Percentiles rank a stretch among this genome's conserved stretches.
These are phyloP conservation scores for Clavariopsis aquatica DNA, from an alignment of 495 filamentous ascomycete species.

Conservation along the genomic window DNA sequence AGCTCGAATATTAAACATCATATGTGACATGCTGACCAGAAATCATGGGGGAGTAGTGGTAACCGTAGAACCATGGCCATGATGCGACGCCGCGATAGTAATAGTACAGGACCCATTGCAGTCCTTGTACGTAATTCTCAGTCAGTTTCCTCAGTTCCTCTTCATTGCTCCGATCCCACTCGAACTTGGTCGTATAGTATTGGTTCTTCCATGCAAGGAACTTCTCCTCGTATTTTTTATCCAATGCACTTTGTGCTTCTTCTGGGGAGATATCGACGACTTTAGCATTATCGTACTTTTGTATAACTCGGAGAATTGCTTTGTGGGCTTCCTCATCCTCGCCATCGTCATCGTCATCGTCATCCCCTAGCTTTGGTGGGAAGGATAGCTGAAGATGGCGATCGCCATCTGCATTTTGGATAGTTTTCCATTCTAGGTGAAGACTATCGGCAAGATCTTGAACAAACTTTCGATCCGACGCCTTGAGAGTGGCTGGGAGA, in stretches of 20 bases:
- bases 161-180: constrained; percentile 82
- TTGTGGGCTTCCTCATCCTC: constrained; percentile 84
- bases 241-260: constrained; percentile 72
- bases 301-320: constrained; percentile 80
- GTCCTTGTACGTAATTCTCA: constrained; percentile 95
- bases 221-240: constrained; percentile 80
- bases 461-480: constrained; percentile 87
- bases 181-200: constrained; percentile 88
- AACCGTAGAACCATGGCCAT: constrained; percentile 97
- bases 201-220: constrained; percentile 91
- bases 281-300: constrained; percentile 85
- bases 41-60: constrained; percentile 97
- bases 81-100: constrained; percentile 96
- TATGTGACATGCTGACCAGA: constrained; percentile 50
- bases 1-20: background rate
- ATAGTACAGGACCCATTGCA: constrained; percentile 98
- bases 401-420: constrained; percentile 74
- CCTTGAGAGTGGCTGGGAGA: constrained; percentile 72
- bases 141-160: constrained; percentile 78
- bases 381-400: constrained; percentile 76
- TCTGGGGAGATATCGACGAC: constrained; percentile 76
- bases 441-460: constrained; percentile 83
- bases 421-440: constrained; percentile 76
- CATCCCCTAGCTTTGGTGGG: constrained; percentile 52
- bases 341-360: constrained; percentile 59